A percentile compares a stretch with the other conserved stretches of the same genome.
phyloP scores from a whole-genome alignment of 352 stramenopile species.

The Phytopythium chamaehyphon region DNA sequence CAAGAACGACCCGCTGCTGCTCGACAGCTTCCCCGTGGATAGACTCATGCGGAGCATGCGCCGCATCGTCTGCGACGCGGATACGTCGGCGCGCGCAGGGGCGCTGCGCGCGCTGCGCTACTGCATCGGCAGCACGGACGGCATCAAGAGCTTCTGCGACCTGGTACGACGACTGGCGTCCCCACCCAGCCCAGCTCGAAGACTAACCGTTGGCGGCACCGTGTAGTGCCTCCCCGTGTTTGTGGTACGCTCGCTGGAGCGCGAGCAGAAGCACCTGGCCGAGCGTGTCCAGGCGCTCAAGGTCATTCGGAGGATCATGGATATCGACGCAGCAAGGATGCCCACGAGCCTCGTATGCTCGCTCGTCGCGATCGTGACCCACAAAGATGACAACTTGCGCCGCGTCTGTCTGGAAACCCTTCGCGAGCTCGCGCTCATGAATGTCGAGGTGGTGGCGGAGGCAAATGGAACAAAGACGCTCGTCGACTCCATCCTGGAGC shows the following conservation, averaged over 20 bases:
- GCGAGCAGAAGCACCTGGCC: conserved; percentile 81
- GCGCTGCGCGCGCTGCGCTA: conserved; percentile 80
- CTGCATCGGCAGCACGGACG: conserved; percentile 72
- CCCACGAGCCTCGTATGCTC: conserved; percentile 78
- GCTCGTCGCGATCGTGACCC: conserved; percentile 76
- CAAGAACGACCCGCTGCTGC: conserved; percentile 80
- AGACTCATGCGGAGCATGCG: conserved; percentile 79
- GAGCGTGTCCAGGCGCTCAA: conserved; percentile 88
- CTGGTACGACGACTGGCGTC: conserved; percentile 37
- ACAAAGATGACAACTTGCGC: conserved; percentile 89
- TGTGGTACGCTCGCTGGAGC: conserved; percentile 77
- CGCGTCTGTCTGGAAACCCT: conserved; percentile 85
- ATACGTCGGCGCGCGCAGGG: conserved; percentile 74
- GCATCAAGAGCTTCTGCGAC: conserved; percentile 61
- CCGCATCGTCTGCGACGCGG: conserved; percentile 66
- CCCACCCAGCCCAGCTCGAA: too few relatives aligned
- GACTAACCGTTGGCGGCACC: conserved; percentile 1
- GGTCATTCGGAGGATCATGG: conserved; percentile 77
- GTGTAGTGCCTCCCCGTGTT: conserved; percentile 72
- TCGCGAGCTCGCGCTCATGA: conserved; percentile 73
- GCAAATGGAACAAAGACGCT: conserved; percentile 81
- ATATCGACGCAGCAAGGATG: conserved; percentile 84
- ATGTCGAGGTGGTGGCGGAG: conserved; percentile 79
- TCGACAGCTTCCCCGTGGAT: conserved; percentile 79
- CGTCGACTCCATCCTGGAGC: conserved; percentile 85